Evolutionary conservation across 1,284 basidiomycete species (phyloP), one percentile per base, ranked within the genome.

Genomic region (Fereydounia khargensis): DNA sequence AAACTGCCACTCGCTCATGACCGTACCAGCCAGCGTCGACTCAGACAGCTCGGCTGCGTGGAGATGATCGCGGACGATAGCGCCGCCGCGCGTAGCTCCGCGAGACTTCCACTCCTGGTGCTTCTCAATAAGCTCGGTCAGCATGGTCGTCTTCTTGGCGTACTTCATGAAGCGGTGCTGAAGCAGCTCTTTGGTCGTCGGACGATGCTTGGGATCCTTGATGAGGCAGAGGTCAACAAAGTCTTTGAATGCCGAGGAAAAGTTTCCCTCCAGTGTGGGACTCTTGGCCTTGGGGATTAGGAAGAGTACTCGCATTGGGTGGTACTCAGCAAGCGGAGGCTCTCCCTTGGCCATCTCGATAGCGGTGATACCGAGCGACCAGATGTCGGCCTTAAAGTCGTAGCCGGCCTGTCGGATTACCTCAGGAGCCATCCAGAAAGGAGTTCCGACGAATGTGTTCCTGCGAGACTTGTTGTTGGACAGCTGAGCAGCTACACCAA

Each of bases 381-480:
- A 79, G 23, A 79, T 63, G 54, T 79, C 79, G 14, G 79, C 79
- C 39, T 78, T 78, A 25, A 64, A 58, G 64, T 79, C 76, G 62
- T 79, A 79, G 1, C 92, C 92, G 6, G 91, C 88, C 78, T 98
- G 95, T 22, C 89, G 84, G 68, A 99, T 98, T 34, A 95, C 91
- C 75, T 95, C 91, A 6, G 91, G 91, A 2, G 91, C 91, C 91
- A 94, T 94, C 91, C 91, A 96, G 74, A 91, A 96, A 0, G 91
- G 91, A 4, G 92, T 95, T 21, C 77, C 77, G 47, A 95, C 91
- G 71, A 96, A 94, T 0, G 91, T 96, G 74, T 94, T 90, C 44
- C 91, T 83, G 43, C 90, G 79, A 0, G 89, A 92, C 74, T 81
- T 87, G 38, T 78, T 78, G 49, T 86, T 88, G 17, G 78, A 77